These are phyloP conservation scores for Kodamaea sagamina DNA, from an alignment of 805 yeast species.

Conservation along the genomic window DNA sequence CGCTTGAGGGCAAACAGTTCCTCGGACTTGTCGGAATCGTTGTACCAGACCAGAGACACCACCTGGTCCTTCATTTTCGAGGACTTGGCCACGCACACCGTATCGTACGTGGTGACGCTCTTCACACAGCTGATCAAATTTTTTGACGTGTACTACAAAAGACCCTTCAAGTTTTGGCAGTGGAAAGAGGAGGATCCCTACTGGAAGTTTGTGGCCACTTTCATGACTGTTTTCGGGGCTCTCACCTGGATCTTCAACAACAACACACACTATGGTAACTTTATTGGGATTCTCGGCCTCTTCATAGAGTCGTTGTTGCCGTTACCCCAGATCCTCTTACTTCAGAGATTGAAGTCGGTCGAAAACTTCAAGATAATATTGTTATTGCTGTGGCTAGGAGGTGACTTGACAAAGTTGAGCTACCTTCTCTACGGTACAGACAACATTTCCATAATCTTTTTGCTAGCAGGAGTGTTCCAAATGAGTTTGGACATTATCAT, in stretches of 20 bases:
- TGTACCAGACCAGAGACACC: background rate
- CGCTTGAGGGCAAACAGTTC: slow-evolving; percentile 7
- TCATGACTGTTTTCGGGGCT: slow-evolving; percentile 41
- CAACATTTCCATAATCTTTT: slow-evolving; percentile 63
- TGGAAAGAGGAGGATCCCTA: slow-evolving; percentile 64
- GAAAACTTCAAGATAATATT: slow-evolving; percentile 79
- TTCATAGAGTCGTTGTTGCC: slow-evolving; percentile 74
- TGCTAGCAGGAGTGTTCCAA: slow-evolving; percentile 75
- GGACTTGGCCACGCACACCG: background rate
- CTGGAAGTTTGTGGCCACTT: slow-evolving; percentile 62
- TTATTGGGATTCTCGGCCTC: slow-evolving; percentile 64
- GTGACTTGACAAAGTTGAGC: slow-evolving; percentile 77
- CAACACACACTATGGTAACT: slow-evolving; percentile 42
- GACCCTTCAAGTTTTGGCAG: slow-evolving; percentile 81
- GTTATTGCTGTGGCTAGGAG: slow-evolving; percentile 83
- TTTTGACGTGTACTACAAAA: slow-evolving; percentile 67
- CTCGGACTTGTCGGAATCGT: background rate
- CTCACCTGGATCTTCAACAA: slow-evolving; percentile 43
- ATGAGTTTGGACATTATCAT: slow-evolving; percentile 72
- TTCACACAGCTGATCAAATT: slow-evolving; percentile 47
- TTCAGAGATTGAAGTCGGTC: slow-evolving; percentile 64
- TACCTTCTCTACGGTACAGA: slow-evolving; percentile 77
- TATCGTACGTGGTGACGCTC: slow-evolving; percentile 7
- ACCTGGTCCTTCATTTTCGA: background rate
- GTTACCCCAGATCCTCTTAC: slow-evolving; percentile 72